Evolutionary conservation across 257 asterid genomes (phyloP), one percentile per base, ranked within the genome.

Genomic region (Solanum chiquidenum): DNA sequence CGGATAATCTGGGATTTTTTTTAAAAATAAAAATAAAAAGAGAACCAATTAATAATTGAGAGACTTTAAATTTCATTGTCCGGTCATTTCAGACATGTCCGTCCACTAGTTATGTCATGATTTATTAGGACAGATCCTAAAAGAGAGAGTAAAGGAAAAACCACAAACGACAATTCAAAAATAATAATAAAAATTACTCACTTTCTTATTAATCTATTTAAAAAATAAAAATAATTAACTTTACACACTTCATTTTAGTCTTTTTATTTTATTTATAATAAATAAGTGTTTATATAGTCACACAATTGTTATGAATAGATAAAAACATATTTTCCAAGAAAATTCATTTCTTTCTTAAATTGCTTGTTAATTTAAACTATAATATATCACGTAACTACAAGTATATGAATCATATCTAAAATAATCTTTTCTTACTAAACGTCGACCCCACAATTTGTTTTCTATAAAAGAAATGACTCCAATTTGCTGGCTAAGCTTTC

Each of bases 11-110:
- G n/a, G 10, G 23, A 2, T 1, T 6, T 16, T 31, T 31, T 31
- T 31, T 31, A 37, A 6, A n/a, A n/a, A n/a, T n/a, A n/a, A n/a
- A n/a, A n/a, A n/a, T n/a, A n/a, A 49, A 44, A 49, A 72, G 25
- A 64, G 46, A 37, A 86, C 27, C 71, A 86, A 23, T 23, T 34
- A 31, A 38, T 76, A 21, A 75, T 64, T 29, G 35, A 44, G 42
- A 83, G 83, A 87, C 68, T 80, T 80, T 46, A 46, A 25, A 60
- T 86, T 89, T 71, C 84, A 69, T 83, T 83, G 85, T 40, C 87
- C 58, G 82, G 86, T 89, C 90, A 86, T 86, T 87, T 76, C 77
- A 87, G 14, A 83, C 86, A 25, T 62, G 86, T 88, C 87, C 86
- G 83, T 35, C 91, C 76, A 89, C 87, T 37, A 84, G 25, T 52